Base-by-base conservation (phyloP, 768 basidiomycete genomes). In the Ramaria sp. region DNA sequence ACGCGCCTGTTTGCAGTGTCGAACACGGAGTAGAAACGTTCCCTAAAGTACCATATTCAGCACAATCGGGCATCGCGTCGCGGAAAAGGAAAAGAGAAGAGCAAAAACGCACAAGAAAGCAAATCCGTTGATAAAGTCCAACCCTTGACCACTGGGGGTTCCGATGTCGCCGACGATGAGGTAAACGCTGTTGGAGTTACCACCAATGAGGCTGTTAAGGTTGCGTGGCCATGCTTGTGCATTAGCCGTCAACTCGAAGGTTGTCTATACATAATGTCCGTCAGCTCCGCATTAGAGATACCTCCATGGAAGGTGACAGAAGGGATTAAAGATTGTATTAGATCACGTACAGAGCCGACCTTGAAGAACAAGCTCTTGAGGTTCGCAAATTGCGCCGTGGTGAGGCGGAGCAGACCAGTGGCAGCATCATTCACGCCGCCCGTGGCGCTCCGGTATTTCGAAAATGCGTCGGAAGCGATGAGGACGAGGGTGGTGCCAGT, bases 281-380 rank as follows among this genome's bases (percentile, higher is more conserved):
- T 16, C 15, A 37, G 45, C 34, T 48, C n/a, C n/a, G n/a, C n/a
- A n/a, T n/a, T 41, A n/a, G 39, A 16, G 16, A 34, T 4, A 45
- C 8, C 9, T 9, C 9, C 32, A 13, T 9, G 32, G 27, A 24
- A 24, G 27, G 22, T 15, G 34, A 24, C 16, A 42, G 27, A 25
- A 5, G 18, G 13, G 28, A 10, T 28, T 9, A 47, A 13, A 8
- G 5, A 54, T 16, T 20, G 20, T 5, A 5, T 24, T 7, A 45
- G 18, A 36, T 13, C n/a, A n/a, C 53, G 16, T 28, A 55, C 53
- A 15, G 56, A 58, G 16, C 39, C 52, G 55, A 79, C 70, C 55
- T 66, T 69, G 68, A 87, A 83, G 69, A 75, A 69, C 58, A 85
- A 66, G 62, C 73, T 76, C 66, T 82, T 58, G 47, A 87, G 67